Base-by-base conservation (phyloP, 2,329 filamentous ascomycete genomes). In the Penicillium sp. region DNA sequence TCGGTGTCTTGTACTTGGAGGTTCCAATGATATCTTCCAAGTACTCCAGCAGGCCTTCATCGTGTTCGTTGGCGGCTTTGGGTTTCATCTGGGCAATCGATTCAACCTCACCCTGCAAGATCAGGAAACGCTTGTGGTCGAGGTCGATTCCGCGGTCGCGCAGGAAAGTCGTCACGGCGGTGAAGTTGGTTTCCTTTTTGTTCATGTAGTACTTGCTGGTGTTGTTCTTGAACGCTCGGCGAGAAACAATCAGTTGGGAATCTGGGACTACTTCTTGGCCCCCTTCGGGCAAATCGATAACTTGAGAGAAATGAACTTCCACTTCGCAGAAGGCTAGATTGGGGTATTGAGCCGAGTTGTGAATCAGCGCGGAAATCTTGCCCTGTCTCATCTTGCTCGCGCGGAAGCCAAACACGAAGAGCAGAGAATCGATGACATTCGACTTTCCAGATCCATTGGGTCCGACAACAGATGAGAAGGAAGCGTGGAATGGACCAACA, bases 31-130 rank as follows among this genome's bases (percentile, higher is more conserved):
- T 99, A 68, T 99, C 94, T 72, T 99, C 94, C 0, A 99, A 84
- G 61, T 99, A 99, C 73, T 99, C 94, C 16, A 99, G 81, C 3
- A 99, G 83, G 11, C 94, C 94, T 67, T 99, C 94, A 57, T 99
- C 94, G 68, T 97, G 93, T 72, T 99, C 94, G 65, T 91, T 93
- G 40, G 84, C 87, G 4, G 95, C 94, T 74, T 99, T 99, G 16
- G 95, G 83, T 75, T 99, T 99, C 94, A 99, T 99, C 75, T 97
- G 94, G 6, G 94, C 93, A 70, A 99, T 99, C 0, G 93, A 97
- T 73, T 99, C 94, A 55, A 99, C 94, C 72, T 99, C 94, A 68
- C 94, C 94, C 74, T 99, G 94, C 10, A 99, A 79, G 68, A 99
- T 99, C 50, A 99, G 78, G 77, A 99, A 99, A 56, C 94, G 90